Conservation (phyloP, 768 basidiomycete species). For the Auricularia sp. region DNA sequence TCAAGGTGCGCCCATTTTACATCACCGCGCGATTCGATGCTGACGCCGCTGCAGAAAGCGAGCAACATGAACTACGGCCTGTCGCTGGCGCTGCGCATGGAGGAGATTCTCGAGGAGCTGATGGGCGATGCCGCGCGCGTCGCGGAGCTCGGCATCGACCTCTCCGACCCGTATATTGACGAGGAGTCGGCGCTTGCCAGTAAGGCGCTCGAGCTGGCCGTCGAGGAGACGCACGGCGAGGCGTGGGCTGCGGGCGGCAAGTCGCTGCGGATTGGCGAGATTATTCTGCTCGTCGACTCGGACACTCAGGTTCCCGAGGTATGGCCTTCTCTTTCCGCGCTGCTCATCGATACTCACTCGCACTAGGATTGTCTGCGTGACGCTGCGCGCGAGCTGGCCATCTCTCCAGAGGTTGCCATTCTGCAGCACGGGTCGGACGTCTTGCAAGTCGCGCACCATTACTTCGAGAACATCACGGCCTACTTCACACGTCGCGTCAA, state of each 20-base stretch:
- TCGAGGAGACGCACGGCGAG: conserved; percentile 61
- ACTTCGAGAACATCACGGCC: conserved; percentile 84
- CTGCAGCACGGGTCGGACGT: conserved; percentile 83
- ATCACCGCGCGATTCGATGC: conserved; percentile 24
- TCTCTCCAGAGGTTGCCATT: conserved; percentile 76
- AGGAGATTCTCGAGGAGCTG: conserved; percentile 30
- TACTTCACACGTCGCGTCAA: conserved; percentile 85
- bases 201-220: conserved; percentile 56
- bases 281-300: conserved; percentile 75
- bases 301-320: conserved; percentile 47
- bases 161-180: conserved; percentile 22
- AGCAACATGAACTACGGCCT: conserved; percentile 87
- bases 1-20: conserved; percentile 36
- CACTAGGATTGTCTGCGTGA: conserved; percentile 71
- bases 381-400: conserved; percentile 74
- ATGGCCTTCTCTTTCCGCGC: conserved; percentile 2
- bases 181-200: conserved; percentile 47
- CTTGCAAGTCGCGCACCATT: conserved; percentile 82
- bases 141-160: not conserved
- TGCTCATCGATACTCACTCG: conserved; percentile 3
- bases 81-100: conserved; percentile 52
- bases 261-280: conserved; percentile 63
- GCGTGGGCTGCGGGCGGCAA: conserved; percentile 65
- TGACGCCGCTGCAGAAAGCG: conserved; percentile 86
- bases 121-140: conserved; percentile 13